A percentile compares a stretch with the other conserved stretches of the same genome.
Evolutionary conservation across 73 alveolate species (phyloP).

Genomic region (Paramecium primaurelia): DNA sequence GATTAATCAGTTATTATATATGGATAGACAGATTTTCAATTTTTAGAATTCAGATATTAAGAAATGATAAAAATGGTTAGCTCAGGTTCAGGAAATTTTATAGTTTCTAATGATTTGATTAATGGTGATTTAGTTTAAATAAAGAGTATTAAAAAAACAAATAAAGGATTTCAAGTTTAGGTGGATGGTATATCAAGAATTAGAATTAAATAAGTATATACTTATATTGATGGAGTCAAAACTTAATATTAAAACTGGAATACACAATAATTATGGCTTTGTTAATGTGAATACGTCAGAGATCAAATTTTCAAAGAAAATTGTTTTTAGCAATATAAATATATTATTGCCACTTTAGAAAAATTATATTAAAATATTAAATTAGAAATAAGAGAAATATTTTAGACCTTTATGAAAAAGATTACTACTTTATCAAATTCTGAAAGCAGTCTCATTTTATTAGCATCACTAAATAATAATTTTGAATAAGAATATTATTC

Average conservation of each 20-base stretch:
- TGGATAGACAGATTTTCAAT: background rate
- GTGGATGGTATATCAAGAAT: background rate
- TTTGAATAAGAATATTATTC: background rate
- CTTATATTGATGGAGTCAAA: background rate
- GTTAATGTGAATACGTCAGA: background rate
- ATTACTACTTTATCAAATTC: background rate
- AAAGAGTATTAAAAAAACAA: background rate
- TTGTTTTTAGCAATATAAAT: background rate
- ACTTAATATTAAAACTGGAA: background rate
- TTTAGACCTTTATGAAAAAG: background rate
- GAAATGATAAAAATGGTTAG: constrained; percentile 20
- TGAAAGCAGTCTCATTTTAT: background rate
- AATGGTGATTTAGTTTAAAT: constrained; percentile 21
- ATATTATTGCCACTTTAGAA: background rate
- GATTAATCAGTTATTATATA: background rate
- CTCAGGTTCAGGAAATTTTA: background rate
- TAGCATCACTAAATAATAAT: background rate
- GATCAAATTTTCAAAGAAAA: background rate
- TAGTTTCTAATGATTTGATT: background rate
- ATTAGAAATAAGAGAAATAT: background rate
- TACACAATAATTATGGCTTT: background rate
- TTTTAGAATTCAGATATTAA: constrained; percentile 3
- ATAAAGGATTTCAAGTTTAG: constrained; percentile 5
- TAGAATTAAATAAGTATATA: background rate
- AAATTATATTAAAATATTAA: background rate